Percentiles rank a stretch among this genome's conserved stretches.
Conservation (phyloP, 1,139 yeast species). For the Oligophagozyma castellii region DNA sequence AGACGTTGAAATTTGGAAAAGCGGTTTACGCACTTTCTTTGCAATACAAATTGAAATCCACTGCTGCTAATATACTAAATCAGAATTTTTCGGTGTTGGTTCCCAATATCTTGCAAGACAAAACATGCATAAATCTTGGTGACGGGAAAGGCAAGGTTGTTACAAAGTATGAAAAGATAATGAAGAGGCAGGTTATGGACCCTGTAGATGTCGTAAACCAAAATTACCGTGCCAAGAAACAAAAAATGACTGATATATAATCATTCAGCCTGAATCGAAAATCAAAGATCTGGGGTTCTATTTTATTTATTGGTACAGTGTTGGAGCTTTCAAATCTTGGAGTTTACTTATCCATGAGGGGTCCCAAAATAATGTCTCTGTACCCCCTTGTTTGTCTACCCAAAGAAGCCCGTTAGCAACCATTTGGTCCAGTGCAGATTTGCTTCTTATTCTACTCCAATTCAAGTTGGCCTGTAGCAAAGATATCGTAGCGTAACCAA, state of each 20-base stretch:
- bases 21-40: constrained; percentile 20
- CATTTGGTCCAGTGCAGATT: constrained; percentile 61
- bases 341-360: constrained; percentile 35
- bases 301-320: too few species aligned
- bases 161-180: constrained; percentile 43
- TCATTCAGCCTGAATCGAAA: background rate
- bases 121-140: constrained; percentile 43
- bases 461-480: constrained; percentile 55
- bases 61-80: constrained; percentile 19
- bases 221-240: constrained; percentile 39
- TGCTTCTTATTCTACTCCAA: constrained; percentile 56
- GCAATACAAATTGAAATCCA: constrained; percentile 27
- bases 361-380: constrained; percentile 52
- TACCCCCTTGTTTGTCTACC: constrained; percentile 46
- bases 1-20: constrained; percentile 16
- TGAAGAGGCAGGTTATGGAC: constrained; percentile 45
- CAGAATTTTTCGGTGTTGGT: constrained; percentile 13
- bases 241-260: constrained; percentile 1
- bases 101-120: constrained; percentile 14
- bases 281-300: background rate
- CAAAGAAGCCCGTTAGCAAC: constrained; percentile 69
- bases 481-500: constrained; percentile 52
- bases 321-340: too few species aligned
- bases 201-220: constrained; percentile 54
- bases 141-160: constrained; percentile 56